A percentile compares a stretch with the other conserved stretches of the same genome.
phyloP scores from a whole-genome alignment of 331 rosid genomes.

The Acacia concinna region DNA sequence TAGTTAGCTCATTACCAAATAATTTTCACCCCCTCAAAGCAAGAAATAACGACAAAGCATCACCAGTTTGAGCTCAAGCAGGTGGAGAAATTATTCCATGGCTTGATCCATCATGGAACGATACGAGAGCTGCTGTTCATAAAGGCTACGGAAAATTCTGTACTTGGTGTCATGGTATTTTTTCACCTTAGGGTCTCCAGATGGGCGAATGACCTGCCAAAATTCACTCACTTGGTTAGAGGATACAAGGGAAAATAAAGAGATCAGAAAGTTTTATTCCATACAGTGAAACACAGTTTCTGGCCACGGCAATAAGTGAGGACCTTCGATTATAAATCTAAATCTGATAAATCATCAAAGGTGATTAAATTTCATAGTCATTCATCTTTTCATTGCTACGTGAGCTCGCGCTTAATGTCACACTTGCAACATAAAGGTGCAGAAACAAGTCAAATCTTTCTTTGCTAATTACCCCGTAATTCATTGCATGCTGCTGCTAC shows the following conservation, averaged over 20 bases:
- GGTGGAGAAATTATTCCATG: slow-evolving; percentile 43
- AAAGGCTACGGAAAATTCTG: slow-evolving; percentile 71
- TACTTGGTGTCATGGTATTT: slow-evolving; percentile 84
- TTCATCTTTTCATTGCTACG: not conserved
- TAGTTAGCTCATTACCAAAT: not conserved
- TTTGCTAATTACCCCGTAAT: slow-evolving; percentile 16
- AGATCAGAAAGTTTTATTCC: not conserved
- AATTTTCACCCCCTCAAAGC: slow-evolving; percentile 7
- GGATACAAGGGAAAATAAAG: slow-evolving; percentile 16
- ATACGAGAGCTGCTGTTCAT: slow-evolving; percentile 73
- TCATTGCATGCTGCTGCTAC: not conserved
- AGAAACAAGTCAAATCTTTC: slow-evolving; percentile 1
- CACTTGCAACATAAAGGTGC: not conserved
- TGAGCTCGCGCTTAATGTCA: slow-evolving; percentile 1
- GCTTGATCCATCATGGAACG: slow-evolving; percentile 83
- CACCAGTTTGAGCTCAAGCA: slow-evolving; percentile 24
- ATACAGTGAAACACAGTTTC: not conserved
- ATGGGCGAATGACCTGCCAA: slow-evolving; percentile 78
- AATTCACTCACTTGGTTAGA: slow-evolving; percentile 4
- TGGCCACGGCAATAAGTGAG: not conserved
- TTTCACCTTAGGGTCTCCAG: slow-evolving; percentile 78
- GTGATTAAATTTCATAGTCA: not conserved
- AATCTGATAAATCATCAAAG: not conserved
- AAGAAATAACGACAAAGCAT: slow-evolving; percentile 7
- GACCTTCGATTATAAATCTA: not conserved